Percentiles rank a stretch among this genome's conserved stretches.
phyloP scores from a whole-genome alignment of 2,329 filamentous ascomycete genomes.

The Cladosporium sp. region DNA sequence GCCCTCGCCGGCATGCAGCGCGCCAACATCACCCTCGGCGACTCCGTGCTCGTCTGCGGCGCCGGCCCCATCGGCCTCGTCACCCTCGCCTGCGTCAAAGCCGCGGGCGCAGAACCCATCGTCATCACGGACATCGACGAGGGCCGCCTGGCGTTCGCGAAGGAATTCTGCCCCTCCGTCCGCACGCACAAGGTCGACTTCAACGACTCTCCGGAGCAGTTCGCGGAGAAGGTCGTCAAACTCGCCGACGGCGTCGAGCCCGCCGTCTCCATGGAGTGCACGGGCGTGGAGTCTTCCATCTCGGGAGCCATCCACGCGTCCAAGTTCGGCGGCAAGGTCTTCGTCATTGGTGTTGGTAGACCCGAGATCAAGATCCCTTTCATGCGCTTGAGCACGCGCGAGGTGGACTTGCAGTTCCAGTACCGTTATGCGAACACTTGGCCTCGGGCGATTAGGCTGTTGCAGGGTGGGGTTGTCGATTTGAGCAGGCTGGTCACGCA shows the following conservation, averaged over 20 bases:
- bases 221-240: slow-evolving; percentile 63
- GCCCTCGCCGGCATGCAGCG: slow-evolving; percentile 84
- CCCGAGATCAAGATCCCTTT: slow-evolving; percentile 95
- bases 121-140: slow-evolving; percentile 95
- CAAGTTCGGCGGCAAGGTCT: slow-evolving; percentile 96
- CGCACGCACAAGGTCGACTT: slow-evolving; percentile 75
- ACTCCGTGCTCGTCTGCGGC: slow-evolving; percentile 84
- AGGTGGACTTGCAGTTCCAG: slow-evolving; percentile 94
- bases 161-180: slow-evolving; percentile 73
- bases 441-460: slow-evolving; percentile 85
- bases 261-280: slow-evolving; percentile 82
- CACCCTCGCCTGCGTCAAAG: slow-evolving; percentile 76
- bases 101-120: slow-evolving; percentile 84
- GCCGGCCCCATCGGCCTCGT: slow-evolving; percentile 93
- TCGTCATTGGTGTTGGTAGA: slow-evolving; percentile 92
- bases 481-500: slow-evolving; percentile 82
- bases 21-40: slow-evolving; percentile 74
- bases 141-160: slow-evolving; percentile 77
- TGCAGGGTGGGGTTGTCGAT: slow-evolving; percentile 80
- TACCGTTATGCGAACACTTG: slow-evolving; percentile 96
- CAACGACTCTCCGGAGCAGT: slow-evolving; percentile 61
- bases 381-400: slow-evolving; percentile 84
- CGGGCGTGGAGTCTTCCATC: slow-evolving; percentile 87
- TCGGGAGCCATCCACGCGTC: slow-evolving; percentile 80
- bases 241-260: slow-evolving; percentile 77